Evolutionary conservation across 805 yeast genomes (phyloP), one percentile per base, ranked within the genome.

Genomic region (Metschnikowia amazonensis): DNA sequence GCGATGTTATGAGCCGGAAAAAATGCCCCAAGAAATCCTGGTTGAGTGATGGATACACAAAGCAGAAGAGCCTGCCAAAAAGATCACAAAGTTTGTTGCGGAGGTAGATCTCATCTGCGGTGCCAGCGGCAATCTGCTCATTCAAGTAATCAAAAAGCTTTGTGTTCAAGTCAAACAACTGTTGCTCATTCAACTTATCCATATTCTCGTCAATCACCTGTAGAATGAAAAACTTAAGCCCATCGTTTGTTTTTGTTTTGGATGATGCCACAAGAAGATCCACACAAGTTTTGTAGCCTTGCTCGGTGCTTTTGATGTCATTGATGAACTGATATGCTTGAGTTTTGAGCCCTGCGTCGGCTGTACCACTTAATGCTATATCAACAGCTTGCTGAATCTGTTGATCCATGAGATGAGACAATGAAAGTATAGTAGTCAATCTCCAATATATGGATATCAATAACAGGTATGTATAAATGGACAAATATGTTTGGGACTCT

Each of bases 351-450:
- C 60, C 70, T 13, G 74, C 67, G 61, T 85, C 88, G 8, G 83
- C 77, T 21, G 82, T 72, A 25, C 86, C 84, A 62, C 81, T 80
- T 44, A 86, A 77, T 6, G 96, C 96, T 51, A 89, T 80, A 51
- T 80, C 82, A 39, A 90, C 94, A 34, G 96, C 97, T 67, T 88
- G 94, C 63, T 80, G 88, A 58, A 90, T 84, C 71, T 89, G 95
- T 52, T 71, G 69, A 49, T 72, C 74, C 73, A 56, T 59, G n/a
- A n/a, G n/a, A n/a, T n/a, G n/a, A n/a, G n/a, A n/a, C n/a, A n/a
- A n/a, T n/a, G n/a, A n/a, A n/a, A n/a, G n/a, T n/a, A n/a, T n/a
- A n/a, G n/a, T n/a, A n/a, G n/a, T n/a, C n/a, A n/a, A n/a, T n/a
- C n/a, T n/a, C n/a, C n/a, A n/a, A n/a, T n/a, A n/a, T n/a, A n/a